Evolutionary conservation across 148 eudicot species (phyloP).

Genomic region (Fallopia convolvulus): DNA sequence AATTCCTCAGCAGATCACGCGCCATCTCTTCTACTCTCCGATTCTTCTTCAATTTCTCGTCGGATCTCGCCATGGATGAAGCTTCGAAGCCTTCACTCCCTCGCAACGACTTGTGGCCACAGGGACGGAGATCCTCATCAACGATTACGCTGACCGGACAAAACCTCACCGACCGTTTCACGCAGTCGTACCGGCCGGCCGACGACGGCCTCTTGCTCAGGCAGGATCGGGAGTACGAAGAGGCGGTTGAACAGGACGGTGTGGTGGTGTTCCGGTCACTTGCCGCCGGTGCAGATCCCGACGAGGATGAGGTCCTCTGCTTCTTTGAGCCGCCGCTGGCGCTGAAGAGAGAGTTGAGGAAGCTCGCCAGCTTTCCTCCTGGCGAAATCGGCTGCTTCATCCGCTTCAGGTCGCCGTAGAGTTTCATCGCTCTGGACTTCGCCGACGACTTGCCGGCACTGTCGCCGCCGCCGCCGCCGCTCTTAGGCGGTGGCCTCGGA

Average conservation of each 20-base stretch:
- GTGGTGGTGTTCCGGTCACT: background rate
- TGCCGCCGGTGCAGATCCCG: background rate
- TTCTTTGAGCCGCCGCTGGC: conserved; percentile 16
- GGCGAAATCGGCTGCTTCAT: conserved; percentile 66
- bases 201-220: conserved; percentile 16
- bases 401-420: conserved; percentile 61
- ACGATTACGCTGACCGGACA: conserved; percentile 35
- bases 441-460: conserved; percentile 24
- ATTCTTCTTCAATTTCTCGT: background rate
- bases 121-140: conserved; percentile 34
- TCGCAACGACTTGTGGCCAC: conserved; percentile 27
- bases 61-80: background rate
- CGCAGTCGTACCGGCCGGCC: conserved; percentile 7
- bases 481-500: conserved; percentile 2
- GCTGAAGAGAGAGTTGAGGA: conserved; percentile 64
- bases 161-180: conserved; percentile 37
- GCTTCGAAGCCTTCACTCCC: background rate
- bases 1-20: background rate
- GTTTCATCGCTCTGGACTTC: conserved; percentile 62
- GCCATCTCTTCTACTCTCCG: conserved; percentile 2
- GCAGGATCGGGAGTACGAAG: conserved; percentile 33
- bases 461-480: background rate
- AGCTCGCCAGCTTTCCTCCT: conserved; percentile 57
- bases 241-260: conserved; percentile 21
- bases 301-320: conserved; percentile 1